Evolutionary conservation across 2,329 filamentous ascomycete genomes (phyloP), one percentile per base, ranked within the genome.

Genomic region (Pyrenophora seminiperda): DNA sequence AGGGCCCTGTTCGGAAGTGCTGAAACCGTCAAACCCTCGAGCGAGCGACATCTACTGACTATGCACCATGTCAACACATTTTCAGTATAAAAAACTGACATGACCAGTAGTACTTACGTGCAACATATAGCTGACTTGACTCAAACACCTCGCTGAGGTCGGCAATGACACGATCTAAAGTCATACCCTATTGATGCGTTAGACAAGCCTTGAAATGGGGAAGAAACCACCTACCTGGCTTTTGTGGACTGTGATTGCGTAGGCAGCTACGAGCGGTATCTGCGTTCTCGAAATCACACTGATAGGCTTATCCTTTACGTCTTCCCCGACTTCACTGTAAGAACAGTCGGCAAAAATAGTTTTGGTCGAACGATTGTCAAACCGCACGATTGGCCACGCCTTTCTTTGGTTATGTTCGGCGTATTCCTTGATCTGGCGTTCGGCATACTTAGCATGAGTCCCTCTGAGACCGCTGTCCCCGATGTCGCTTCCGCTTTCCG

Each of bases 231-330:
- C 13, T 51, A 64, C 65, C 55, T 70, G 66, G 6, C 77, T 77
- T 64, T 85, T 86, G 64, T 88, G 85, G 2, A 86, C 80, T 0
- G 79, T 87, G 60, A 86, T 78, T 0, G 85, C 85, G 81, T 84
- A 88, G 0, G 79, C 85, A 0, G 83, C 74, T 1, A 77, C 70
- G 0, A 88, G 73, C 0, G 85, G 85, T 5, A 88, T 77, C 61
- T 87, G 84, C 0, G 83, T 84, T n/a, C 85, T 75, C 1, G 75
- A 73, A 0, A 86, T 62, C 1, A 80, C 58, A 29, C 75, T 79
- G 54, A 5, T 3, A 5, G 81, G 79, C 41, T 63, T n/a, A n/a
- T n/a, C n/a, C n/a, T n/a, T n/a, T n/a, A n/a, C 15, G 2, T 71
- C 63, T 32, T 77, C 70, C 2, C 81, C 81, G 0, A 81, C 54